phyloP scores from a whole-genome alignment of 345 rosid genomes.

The Ceriops tagal region DNA sequence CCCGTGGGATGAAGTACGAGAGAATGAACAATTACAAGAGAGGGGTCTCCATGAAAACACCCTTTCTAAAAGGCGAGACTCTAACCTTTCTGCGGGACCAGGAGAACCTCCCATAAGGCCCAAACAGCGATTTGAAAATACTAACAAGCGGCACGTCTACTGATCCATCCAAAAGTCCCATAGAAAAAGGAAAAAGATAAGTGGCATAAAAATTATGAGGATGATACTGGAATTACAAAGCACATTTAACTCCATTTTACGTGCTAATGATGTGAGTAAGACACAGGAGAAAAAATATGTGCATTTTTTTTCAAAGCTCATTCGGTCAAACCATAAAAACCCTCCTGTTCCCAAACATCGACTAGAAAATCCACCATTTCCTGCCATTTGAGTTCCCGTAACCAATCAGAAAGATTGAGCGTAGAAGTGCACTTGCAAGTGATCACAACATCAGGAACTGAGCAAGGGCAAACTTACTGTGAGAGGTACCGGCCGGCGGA shows the following conservation, averaged over 20 bases:
- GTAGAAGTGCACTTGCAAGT: neutral
- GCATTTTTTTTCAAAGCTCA: neutral
- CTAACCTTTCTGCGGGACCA: too few relatives aligned
- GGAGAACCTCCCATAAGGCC: too few relatives aligned
- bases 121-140: too few relatives aligned
- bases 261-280: neutral
- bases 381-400: slow-evolving; percentile 22
- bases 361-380: slow-evolving; percentile 38
- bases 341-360: slow-evolving; percentile 33
- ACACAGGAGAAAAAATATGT: neutral
- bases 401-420: neutral
- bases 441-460: neutral
- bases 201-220: neutral
- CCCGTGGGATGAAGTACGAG: too few relatives aligned
- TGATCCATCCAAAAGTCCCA: too few relatives aligned
- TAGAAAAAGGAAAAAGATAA: neutral
- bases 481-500: slow-evolving; percentile 48
- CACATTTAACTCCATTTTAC: neutral
- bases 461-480: slow-evolving; percentile 37
- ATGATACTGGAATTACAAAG: neutral
- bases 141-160: too few relatives aligned
- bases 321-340: slow-evolving; percentile 26
- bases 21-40: too few relatives aligned
- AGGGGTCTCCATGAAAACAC: too few relatives aligned
- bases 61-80: too few relatives aligned